Evolutionary conservation across 345 rosid genomes (phyloP).

Genomic region (Fremontodendron californicum): DNA sequence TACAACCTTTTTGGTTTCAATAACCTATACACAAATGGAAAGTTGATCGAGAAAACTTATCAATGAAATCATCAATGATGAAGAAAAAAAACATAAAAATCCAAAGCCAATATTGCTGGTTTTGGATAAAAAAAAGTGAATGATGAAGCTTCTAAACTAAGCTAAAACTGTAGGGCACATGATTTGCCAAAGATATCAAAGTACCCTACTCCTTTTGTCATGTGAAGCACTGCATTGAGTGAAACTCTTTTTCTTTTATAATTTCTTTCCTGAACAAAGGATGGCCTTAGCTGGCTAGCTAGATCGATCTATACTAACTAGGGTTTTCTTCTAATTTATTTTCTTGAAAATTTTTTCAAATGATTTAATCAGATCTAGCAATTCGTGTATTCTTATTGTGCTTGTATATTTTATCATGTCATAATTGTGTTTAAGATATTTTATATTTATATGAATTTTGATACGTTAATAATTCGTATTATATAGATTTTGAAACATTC

Average conservation of each 20-base stretch:
- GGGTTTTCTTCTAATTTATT: not conserved
- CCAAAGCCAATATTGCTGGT: not conserved
- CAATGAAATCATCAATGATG: slow-evolving; percentile 14
- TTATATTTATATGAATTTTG: no score
- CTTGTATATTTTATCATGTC: no score
- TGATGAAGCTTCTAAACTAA: slow-evolving; percentile 18
- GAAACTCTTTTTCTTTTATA: slow-evolving; percentile 15
- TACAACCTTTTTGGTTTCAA: slow-evolving; percentile 11
- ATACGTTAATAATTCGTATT: no score
- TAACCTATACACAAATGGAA: not conserved
- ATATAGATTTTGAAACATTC: no score
- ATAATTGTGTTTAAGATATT: no score
- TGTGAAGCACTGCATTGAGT: slow-evolving; percentile 20
- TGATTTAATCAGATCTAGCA: no score
- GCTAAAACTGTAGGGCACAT: not conserved
- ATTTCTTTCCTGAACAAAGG: slow-evolving; percentile 6
- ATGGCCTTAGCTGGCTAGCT: slow-evolving; percentile 9
- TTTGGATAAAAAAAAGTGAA: slow-evolving; percentile 10
- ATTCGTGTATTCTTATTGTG: no score
- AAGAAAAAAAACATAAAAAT: not conserved
- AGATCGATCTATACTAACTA: no score
- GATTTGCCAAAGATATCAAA: not conserved
- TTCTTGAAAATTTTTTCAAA: no score
- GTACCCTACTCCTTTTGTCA: slow-evolving; percentile 14
- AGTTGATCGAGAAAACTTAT: not conserved